phyloP scores from a whole-genome alignment of 1,284 basidiomycete species.

The Fistulinella cinereoalba region DNA sequence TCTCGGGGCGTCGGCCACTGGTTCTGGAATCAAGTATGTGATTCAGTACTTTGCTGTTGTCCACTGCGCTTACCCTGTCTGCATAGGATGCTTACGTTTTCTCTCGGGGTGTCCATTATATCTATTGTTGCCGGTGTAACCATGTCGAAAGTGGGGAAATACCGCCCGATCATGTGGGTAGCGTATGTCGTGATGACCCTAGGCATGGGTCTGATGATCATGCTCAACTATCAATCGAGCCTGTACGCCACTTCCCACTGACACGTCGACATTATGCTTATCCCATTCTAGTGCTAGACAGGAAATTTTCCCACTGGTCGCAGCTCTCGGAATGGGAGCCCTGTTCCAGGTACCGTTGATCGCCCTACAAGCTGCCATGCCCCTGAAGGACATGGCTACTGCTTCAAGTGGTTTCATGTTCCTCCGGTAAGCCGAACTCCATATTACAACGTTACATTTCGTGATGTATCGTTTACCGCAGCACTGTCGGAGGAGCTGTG shows the following conservation, averaged over 20 bases:
- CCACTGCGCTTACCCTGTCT: not conserved
- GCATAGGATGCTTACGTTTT: constrained; percentile 71
- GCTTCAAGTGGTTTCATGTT: constrained; percentile 71
- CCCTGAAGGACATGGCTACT: constrained; percentile 77
- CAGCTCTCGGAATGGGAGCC: constrained; percentile 58
- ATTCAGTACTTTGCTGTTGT: not conserved
- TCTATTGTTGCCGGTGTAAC: constrained; percentile 61
- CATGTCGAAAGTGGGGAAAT: constrained; percentile 59
- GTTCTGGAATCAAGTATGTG: constrained; percentile 65
- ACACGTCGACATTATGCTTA: constrained; percentile 1
- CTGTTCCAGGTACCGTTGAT: constrained; percentile 71
- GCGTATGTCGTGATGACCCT: constrained; percentile 53
- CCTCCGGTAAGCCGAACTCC: constrained; percentile 46
- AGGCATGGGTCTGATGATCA: constrained; percentile 68
- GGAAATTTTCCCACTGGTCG: constrained; percentile 58
- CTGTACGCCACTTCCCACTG: constrained; percentile 36
- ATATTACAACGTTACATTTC: not conserved
- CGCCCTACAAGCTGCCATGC: constrained; percentile 80
- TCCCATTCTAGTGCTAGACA: constrained; percentile 48
- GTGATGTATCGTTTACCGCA: constrained; percentile 25
- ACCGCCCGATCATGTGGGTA: constrained; percentile 62
- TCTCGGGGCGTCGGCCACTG: constrained; percentile 72
- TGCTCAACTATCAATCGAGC: constrained; percentile 42
- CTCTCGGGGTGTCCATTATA: constrained; percentile 56
- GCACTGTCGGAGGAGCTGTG: constrained; percentile 75